These are phyloP conservation scores for Stemphylium lycopersici DNA, from an alignment of 2,329 filamentous ascomycete species.

Conservation along the genomic window DNA sequence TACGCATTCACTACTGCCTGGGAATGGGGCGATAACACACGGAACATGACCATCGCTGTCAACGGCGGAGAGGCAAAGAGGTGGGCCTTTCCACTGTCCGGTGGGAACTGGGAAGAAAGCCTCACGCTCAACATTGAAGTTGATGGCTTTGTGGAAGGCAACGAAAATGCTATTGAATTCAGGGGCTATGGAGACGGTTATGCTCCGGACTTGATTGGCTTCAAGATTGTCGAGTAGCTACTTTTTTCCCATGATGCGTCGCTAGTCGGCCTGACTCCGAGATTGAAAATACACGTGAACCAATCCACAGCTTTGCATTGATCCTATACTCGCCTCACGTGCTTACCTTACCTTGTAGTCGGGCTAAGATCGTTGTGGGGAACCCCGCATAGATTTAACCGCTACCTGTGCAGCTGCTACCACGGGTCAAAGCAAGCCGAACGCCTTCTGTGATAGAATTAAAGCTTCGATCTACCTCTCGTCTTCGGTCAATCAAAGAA, in stretches of 20 bases:
- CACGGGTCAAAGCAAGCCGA: slow-evolving; percentile 5
- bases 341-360: neutral
- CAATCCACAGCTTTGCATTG: neutral
- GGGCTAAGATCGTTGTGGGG: neutral
- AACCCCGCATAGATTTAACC: slow-evolving; percentile 3
- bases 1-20: slow-evolving; percentile 46
- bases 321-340: neutral
- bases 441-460: neutral
- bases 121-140: slow-evolving; percentile 31
- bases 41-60: slow-evolving; percentile 47
- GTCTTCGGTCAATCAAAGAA: neutral
- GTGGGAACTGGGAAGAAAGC: slow-evolving; percentile 49
- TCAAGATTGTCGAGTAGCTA: slow-evolving; percentile 30
- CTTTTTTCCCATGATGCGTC: neutral
- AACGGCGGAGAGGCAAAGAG: slow-evolving; percentile 45
- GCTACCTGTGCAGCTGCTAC: neutral
- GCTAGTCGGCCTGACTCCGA: neutral
- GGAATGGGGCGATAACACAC: slow-evolving; percentile 42
- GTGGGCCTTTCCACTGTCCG: slow-evolving; percentile 50
- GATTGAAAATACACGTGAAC: neutral
- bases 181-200: slow-evolving; percentile 19
- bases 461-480: neutral
- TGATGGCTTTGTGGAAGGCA: slow-evolving; percentile 34
- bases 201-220: slow-evolving; percentile 40
- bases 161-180: slow-evolving; percentile 31